These are phyloP conservation scores for Diaporthe vaccinii DNA, from an alignment of 2,329 filamentous ascomycete genomes.

Conservation along the genomic window DNA sequence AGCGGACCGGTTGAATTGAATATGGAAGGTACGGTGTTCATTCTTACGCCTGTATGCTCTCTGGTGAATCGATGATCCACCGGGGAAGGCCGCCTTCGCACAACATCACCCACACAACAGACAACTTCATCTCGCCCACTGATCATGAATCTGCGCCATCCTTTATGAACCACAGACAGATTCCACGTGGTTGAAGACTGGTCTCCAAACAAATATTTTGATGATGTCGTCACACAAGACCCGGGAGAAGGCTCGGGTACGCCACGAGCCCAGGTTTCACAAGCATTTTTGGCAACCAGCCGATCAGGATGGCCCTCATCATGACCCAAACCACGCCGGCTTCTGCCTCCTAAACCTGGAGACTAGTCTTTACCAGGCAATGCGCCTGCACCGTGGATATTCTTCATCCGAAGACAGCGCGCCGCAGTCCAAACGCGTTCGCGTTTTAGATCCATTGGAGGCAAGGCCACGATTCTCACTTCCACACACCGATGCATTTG, in stretches of 20 bases:
- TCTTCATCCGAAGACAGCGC: constrained; percentile 2
- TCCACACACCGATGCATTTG: not conserved
- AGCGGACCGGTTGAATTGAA: not conserved
- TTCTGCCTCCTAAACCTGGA: constrained; percentile 32
- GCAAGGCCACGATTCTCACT: not conserved
- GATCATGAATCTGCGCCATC: not conserved
- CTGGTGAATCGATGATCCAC: not conserved
- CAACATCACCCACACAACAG: not conserved
- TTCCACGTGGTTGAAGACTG: not conserved
- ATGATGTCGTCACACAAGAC: constrained; percentile 13
- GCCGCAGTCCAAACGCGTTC: not conserved
- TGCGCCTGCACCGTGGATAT: constrained; percentile 14
- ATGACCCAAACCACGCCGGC: constrained; percentile 13
- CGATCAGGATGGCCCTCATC: constrained; percentile 11
- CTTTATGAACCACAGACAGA: not conserved
- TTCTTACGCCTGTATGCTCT: not conserved
- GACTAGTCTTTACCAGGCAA: constrained; percentile 17
- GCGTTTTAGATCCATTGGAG: constrained; percentile 25
- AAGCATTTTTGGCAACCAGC: constrained; percentile 27
- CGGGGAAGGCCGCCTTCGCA: not conserved
- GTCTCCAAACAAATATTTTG: not conserved
- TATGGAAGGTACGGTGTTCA: constrained; percentile 1
- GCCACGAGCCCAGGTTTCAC: constrained; percentile 21
- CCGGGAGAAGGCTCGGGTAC: constrained; percentile 5
- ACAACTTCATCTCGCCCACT: not conserved